Base-by-base conservation (phyloP, 2,329 filamentous ascomycete genomes). In the Ceratocystis eucalypticola region DNA sequence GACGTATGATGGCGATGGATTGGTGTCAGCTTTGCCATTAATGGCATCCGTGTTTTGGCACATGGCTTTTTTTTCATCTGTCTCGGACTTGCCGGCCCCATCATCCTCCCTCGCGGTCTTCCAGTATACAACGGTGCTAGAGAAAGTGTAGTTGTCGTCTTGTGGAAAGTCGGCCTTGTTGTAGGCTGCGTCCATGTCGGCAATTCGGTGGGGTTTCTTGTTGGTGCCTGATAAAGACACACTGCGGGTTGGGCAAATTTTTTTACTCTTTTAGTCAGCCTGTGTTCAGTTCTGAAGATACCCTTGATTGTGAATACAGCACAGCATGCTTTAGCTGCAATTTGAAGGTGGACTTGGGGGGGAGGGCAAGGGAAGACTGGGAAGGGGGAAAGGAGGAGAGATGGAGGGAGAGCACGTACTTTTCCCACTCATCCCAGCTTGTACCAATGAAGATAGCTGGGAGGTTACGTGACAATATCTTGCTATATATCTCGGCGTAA, bases 391-490 rank as follows among this genome's bases (percentile, higher is more conserved):
- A 22, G 30, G 22, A 30, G 17, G 7, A n/a, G 30, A 57, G 30
- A 12, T 5, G 15, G n/a, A n/a, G 10, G 10, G 22, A 7, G 10
- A 15, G 22, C 2, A 74, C 77, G 71, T 71, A 82, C 80, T 74
- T 72, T 62, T 82, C 78, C 80, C 82, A 84, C 1, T 77, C 75
- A 7, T 78, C 74, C 71, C 77, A 79, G 0, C 76, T 75, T 0
- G 82, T 86, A 0, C 85, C 86, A 15, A 88, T 77, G 12, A 85
- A 82, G 1, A 87, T 70, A 0, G 75, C 78, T 0, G 86, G 85
- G 1, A 77, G 70, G 0, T 74, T 69, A 0, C 73, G 71, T 1
- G 75, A 70, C 1, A 89, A 74, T 0, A 84, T 77, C 5, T 77
- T 72, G 25, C 80, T 75, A 62, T 84, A 88, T 50, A 81, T 78